Evolutionary conservation across 208 protist genomes (phyloP), one percentile per base, ranked within the genome.

Genomic region (Phytomonas francai): DNA sequence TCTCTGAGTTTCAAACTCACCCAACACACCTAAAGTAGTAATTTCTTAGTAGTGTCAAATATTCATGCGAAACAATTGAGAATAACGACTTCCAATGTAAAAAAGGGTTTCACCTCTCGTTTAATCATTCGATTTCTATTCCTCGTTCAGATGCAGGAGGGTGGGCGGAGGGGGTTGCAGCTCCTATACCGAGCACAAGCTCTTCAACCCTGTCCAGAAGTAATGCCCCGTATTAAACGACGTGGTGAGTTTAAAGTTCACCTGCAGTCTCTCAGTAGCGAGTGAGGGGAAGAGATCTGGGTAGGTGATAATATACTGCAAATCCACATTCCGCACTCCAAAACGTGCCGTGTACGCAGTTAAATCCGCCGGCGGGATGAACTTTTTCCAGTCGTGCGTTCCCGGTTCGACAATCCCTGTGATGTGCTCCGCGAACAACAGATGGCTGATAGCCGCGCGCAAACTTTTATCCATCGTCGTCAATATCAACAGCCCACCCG

Each of bases 311-410:
- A 94, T 77, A 71, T 92, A 91, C 58, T 80, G 72, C 42, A 84
- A 64, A 61, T 92, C 84, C 28, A 94, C 79, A 27, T 90, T 74
- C 36, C 56, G 66, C 29, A 94, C 80, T n/a, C 73, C 65, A 67
- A 84, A 80, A 51, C 77, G 74, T 32, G 68, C 58, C 8, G 78
- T 63, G 59, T 79, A 85, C 36, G 59, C 65, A 4, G 84, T 83
- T 61, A 98, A 58, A 57, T 97, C 92, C 0, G 69, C 29, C 0
- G 91, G 88, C 16, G 78, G 84, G 19, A 98, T 72, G 72, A 95
- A 98, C 71, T 97, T 96, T 28, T 71, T 64, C 92, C 90, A 97
- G 78, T 96, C 88, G 72, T 98, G 93, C 16, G 91, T 97, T 66
- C 93, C 93, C 22, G 80, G 77, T 51, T 81, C 74, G 27, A 97